Percentiles rank a stretch among this genome's conserved stretches.
phyloP scores from a whole-genome alignment of 169 alveolate genomes.

The Eimeria falciformis region DNA sequence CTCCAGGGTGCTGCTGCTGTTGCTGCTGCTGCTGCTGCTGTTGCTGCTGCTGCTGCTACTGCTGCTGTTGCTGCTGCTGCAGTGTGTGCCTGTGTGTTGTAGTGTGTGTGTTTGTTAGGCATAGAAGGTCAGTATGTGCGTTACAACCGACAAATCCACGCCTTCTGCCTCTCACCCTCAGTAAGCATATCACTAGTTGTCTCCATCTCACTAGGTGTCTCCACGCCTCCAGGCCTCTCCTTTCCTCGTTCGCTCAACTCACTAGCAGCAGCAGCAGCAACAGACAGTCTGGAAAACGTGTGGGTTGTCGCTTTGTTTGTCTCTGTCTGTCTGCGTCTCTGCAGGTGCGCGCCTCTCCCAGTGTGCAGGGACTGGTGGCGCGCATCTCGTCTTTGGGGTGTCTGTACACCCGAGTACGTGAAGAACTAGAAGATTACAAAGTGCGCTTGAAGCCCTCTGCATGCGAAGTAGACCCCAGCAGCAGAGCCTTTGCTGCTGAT shows the following conservation, averaged over 20 bases:
- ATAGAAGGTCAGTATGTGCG: slow-evolving; percentile 17
- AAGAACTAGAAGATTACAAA: background rate
- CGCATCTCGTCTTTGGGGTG: slow-evolving; percentile 34
- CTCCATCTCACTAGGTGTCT: too few relatives aligned
- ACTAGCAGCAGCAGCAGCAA: background rate
- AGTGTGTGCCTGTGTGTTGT: background rate
- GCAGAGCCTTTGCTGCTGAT: background rate
- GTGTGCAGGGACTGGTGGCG: slow-evolving; percentile 17
- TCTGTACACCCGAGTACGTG: slow-evolving; percentile 23
- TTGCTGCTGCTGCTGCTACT: background rate
- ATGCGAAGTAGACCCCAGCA: background rate
- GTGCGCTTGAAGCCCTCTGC: background rate
- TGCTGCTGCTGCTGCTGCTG: background rate
- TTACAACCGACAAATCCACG: background rate
- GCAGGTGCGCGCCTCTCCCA: slow-evolving; percentile 12
- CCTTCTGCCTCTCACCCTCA: background rate
- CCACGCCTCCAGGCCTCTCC: too few relatives aligned
- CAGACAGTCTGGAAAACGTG: background rate
- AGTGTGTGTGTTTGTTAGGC: background rate
- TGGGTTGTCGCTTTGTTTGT: background rate
- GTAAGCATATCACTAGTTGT: background rate
- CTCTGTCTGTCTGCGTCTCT: background rate
- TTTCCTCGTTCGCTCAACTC: too few relatives aligned
- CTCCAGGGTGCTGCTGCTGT: slow-evolving; percentile 54
- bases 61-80: background rate